Evolutionary conservation across 2,329 filamentous ascomycete genomes (phyloP).

Genomic region (Lizonia empirigonia): DNA sequence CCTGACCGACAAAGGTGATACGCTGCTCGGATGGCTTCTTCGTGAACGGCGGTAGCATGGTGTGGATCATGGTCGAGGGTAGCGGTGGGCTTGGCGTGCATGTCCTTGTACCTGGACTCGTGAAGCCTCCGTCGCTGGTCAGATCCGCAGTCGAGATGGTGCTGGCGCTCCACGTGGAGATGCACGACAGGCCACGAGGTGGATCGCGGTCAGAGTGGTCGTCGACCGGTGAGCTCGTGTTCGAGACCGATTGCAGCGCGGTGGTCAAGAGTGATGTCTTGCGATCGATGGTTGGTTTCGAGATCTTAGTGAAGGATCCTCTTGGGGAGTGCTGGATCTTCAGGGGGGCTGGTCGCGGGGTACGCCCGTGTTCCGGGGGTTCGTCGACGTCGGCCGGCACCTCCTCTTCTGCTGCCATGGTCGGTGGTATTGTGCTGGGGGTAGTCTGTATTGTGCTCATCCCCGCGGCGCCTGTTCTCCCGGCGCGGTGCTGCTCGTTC

Average conservation of each 20-base stretch:
- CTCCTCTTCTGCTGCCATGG: constrained; percentile 62
- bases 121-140: constrained; percentile 91
- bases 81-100: constrained; percentile 89
- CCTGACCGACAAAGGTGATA: constrained; percentile 45
- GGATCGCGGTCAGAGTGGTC: constrained; percentile 47
- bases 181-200: constrained; percentile 54
- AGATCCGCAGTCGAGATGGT: constrained; percentile 88
- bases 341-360: constrained; percentile 50
- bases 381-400: constrained; percentile 80
- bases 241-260: constrained; percentile 67
- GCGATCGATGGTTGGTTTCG: constrained; percentile 56
- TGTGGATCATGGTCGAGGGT: constrained; percentile 59
- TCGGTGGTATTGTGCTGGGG: constrained; percentile 32
- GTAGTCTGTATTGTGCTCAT: constrained; percentile 38
- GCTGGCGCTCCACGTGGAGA: constrained; percentile 78
- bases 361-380: constrained; percentile 73
- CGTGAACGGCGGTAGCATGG: constrained; percentile 44
- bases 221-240: constrained; percentile 46
- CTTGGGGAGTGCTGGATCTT: constrained; percentile 47
- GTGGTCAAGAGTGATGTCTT: constrained; percentile 86
- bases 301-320: constrained; percentile 54
- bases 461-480: constrained; percentile 23
- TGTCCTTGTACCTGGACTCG: constrained; percentile 80
- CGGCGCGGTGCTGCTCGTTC: constrained; percentile 40
- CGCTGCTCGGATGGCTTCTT: constrained; percentile 48